Base-by-base conservation (phyloP, 345 rosid species). In the Nasturtium officinale region DNA sequence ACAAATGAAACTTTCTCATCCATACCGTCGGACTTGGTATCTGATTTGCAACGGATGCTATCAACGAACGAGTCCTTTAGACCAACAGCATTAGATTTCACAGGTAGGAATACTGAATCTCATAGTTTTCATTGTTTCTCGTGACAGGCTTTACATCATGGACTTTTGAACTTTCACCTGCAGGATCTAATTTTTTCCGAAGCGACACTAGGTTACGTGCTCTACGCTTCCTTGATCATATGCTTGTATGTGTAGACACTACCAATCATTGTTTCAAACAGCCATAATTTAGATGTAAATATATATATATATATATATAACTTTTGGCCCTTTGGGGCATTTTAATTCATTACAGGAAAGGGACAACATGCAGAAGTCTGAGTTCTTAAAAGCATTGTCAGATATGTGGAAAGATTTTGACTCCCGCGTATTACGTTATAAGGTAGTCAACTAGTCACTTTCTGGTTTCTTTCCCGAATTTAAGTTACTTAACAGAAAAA, bases 341-440 rank as follows among this genome's bases (percentile, higher is more conserved):
- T 21, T 56, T 25, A 40, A 25, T 76, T 69, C 43, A 77, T 67
- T 82, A 69, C 82, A 93, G 98, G 97, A 85, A 82, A 83, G 96
- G 76, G 98, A 91, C 78, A 93, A 93, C 81, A 84, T 91, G 95
- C 98, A 93, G 85, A 93, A 93, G 79, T 84, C 98, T 43, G 98
- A 93, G 78, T 93, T 93, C 75, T 79, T 93, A 70, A 93, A 90
- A 83, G 98, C 97, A 59, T 76, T 93, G 42, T 85, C 94, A 78
- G 96, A 87, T 74, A 93, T 90, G 98, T 90, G 98, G 97, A 93
- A 90, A 85, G 97, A 91, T 77, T 94, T 94, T 80, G 98, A 89
- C 72, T 80, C 90, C 15, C 98, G 98, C 52, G 97, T 94, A 54
- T 69, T 94, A 83, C 97, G 90, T 66, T 94, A 86, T 70, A 94